Percentiles rank a stretch among this genome's conserved stretches.
Conservation (phyloP, 768 basidiomycete species). For the Tulasnella sp. region DNA sequence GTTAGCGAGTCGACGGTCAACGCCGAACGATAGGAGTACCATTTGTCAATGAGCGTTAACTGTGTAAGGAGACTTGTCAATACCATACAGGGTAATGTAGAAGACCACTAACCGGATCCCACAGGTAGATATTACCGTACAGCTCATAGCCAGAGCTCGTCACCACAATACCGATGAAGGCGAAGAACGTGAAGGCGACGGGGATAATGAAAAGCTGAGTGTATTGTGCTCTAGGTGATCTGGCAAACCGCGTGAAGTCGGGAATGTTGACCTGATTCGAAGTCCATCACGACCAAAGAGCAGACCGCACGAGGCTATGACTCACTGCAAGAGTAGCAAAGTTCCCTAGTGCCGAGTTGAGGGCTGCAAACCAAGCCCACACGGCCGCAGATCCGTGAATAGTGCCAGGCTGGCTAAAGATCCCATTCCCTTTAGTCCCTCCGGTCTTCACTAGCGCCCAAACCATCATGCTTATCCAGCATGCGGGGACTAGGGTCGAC, state of each 20-base stretch:
- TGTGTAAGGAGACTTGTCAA: neutral
- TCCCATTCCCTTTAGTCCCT: constrained; percentile 34
- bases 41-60: constrained; percentile 9
- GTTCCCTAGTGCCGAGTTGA: constrained; percentile 67
- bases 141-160: constrained; percentile 62
- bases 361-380: constrained; percentile 68
- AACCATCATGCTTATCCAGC: constrained; percentile 60
- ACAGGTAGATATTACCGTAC: constrained; percentile 45
- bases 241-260: constrained; percentile 79
- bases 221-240: constrained; percentile 40
- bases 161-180: constrained; percentile 70
- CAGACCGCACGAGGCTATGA: too few relatives aligned
- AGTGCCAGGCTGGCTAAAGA: constrained; percentile 40
- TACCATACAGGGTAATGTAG: constrained; percentile 28
- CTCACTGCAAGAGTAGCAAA: constrained; percentile 36
- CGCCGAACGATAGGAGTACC: neutral
- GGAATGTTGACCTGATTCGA: constrained; percentile 65
- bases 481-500: constrained; percentile 45
- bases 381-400: constrained; percentile 42
- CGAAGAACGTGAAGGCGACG: constrained; percentile 57
- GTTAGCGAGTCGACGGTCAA: neutral
- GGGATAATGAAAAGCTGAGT: constrained; percentile 68
- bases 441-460: constrained; percentile 64
- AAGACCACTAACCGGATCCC: constrained; percentile 72
- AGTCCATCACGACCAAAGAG: too few relatives aligned